Evolutionary conservation across 2,329 filamentous ascomycete genomes (phyloP).

Genomic region (Rachicladosporium sp.): DNA sequence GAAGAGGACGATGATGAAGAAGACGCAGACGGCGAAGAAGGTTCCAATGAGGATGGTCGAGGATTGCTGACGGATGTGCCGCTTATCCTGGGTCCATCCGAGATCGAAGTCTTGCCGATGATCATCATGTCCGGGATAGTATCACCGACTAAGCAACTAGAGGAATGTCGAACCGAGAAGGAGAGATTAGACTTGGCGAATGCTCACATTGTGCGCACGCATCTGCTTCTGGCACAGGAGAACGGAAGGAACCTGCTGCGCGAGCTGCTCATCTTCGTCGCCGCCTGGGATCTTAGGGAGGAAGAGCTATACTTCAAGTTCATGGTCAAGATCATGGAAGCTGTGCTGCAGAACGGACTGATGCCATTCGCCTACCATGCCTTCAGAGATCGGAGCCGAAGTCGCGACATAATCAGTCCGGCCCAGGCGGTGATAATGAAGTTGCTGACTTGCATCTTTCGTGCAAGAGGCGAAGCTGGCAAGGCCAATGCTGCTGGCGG

Average conservation of each 20-base stretch:
- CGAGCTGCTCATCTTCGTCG: slow-evolving; percentile 89
- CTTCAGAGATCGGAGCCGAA: slow-evolving; percentile 54
- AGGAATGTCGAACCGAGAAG: slow-evolving; percentile 36
- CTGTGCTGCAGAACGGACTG: slow-evolving; percentile 76
- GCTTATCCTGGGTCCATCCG: slow-evolving; percentile 83
- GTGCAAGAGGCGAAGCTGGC: slow-evolving; percentile 40
- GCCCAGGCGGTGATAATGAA: slow-evolving; percentile 89
- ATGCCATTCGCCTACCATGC: slow-evolving; percentile 89
- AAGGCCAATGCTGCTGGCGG: slow-evolving; percentile 11
- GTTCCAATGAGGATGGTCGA: slow-evolving; percentile 52
- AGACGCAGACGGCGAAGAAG: slow-evolving; percentile 62
- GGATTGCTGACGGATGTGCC: slow-evolving; percentile 87
- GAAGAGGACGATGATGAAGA: slow-evolving; percentile 57
- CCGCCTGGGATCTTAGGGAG: slow-evolving; percentile 91
- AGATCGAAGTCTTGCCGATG: slow-evolving; percentile 94
- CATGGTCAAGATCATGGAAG: slow-evolving; percentile 89
- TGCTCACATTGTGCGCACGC: slow-evolving; percentile 79
- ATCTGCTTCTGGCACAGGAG: slow-evolving; percentile 78
- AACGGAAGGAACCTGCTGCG: slow-evolving; percentile 80
- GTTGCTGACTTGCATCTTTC: slow-evolving; percentile 80
- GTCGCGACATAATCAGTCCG: slow-evolving; percentile 91
- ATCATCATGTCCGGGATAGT: slow-evolving; percentile 92
- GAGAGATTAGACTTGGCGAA: slow-evolving; percentile 52
- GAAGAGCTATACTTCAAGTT: slow-evolving; percentile 92
- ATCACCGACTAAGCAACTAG: slow-evolving; percentile 56